A percentile compares a stretch with the other conserved stretches of the same genome.
Evolutionary conservation across 176 grass and related monocot genomes (phyloP).

Genomic region (Ampelocalamus luodianensis): DNA sequence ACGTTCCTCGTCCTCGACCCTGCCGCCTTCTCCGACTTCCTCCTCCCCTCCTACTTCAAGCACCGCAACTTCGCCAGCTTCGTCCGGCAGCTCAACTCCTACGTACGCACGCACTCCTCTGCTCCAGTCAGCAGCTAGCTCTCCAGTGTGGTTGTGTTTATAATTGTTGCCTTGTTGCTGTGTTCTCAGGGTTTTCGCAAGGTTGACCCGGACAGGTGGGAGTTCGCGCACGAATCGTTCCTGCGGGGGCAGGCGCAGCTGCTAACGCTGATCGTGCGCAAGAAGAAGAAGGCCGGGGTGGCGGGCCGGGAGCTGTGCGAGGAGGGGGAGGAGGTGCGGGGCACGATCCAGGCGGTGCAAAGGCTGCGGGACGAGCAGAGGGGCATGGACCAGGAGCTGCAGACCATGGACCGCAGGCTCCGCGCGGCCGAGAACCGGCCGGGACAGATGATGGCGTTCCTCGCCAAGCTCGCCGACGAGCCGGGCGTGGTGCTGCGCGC

Average conservation of each 20-base stretch:
- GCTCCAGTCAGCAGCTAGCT: background rate
- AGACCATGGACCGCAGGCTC: slow-evolving; percentile 56
- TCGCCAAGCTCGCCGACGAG: slow-evolving; percentile 58
- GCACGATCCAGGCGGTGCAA: slow-evolving; percentile 56
- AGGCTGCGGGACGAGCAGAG: slow-evolving; percentile 52
- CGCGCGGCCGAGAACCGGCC: slow-evolving; percentile 50
- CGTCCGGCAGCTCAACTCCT: slow-evolving; percentile 94
- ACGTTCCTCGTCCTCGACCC: slow-evolving; percentile 61
- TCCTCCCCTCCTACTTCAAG: slow-evolving; percentile 83
- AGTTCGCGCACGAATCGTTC: slow-evolving; percentile 73
- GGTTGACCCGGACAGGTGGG: slow-evolving; percentile 63
- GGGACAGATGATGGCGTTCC: slow-evolving; percentile 63
- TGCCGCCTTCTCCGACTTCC: slow-evolving; percentile 63
- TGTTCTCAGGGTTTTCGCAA: slow-evolving; percentile 57
- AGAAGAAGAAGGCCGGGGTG: slow-evolving; percentile 45
- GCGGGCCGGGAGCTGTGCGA: slow-evolving; percentile 23
- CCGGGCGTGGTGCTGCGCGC: slow-evolving; percentile 47
- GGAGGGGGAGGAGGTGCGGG: slow-evolving; percentile 54
- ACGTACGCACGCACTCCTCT: slow-evolving; percentile 47
- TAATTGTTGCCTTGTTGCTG: too few species aligned
- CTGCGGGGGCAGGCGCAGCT: slow-evolving; percentile 53
- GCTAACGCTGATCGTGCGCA: slow-evolving; percentile 58
- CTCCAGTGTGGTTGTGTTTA: background rate
- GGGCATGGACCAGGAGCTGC: slow-evolving; percentile 52
- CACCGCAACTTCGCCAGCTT: slow-evolving; percentile 97